Conservation (phyloP, 176 grass and related monocot genomes). For the Musa troglodytarum region DNA sequence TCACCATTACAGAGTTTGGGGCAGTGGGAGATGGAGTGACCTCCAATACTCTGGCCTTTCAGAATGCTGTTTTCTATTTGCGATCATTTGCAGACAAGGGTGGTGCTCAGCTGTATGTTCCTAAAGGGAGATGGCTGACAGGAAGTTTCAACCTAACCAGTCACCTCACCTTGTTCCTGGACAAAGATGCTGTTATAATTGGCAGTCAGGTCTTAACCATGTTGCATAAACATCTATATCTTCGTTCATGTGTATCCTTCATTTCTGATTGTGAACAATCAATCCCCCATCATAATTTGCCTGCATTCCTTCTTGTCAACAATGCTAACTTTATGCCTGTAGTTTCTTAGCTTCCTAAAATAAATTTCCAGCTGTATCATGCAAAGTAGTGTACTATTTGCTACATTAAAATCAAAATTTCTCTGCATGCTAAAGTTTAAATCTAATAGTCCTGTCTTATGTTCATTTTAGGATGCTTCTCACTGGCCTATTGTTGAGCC, state of each 20-base stretch:
- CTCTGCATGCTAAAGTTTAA: background rate
- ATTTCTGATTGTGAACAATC: background rate
- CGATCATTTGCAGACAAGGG: conserved; percentile 83
- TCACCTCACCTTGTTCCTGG: conserved; percentile 76
- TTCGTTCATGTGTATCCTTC: background rate
- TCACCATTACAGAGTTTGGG: conserved; percentile 88
- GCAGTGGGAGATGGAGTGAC: conserved; percentile 77
- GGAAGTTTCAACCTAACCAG: conserved; percentile 96
- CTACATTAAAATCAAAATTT: too few relatives aligned
- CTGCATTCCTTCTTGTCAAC: too few relatives aligned
- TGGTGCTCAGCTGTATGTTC: conserved; percentile 81
- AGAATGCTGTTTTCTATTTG: conserved; percentile 87
- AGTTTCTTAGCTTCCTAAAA: too few relatives aligned
- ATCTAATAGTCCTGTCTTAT: background rate
- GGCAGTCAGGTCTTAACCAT: conserved; percentile 44
- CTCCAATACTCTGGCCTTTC: conserved; percentile 67
- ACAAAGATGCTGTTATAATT: conserved; percentile 59
- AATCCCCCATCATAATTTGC: too few relatives aligned
- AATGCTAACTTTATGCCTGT: too few relatives aligned
- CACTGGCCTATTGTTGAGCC: conserved; percentile 74
- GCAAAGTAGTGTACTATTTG: too few relatives aligned
- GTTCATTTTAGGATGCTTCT: conserved; percentile 43
- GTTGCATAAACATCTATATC: background rate
- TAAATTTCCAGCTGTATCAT: too few relatives aligned
- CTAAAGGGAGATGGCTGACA: conserved; percentile 77